Percentiles rank a stretch among this genome's conserved stretches.
Conservation (phyloP, 371 early-diverging fungal genomes). For the Mortierella sp. region DNA sequence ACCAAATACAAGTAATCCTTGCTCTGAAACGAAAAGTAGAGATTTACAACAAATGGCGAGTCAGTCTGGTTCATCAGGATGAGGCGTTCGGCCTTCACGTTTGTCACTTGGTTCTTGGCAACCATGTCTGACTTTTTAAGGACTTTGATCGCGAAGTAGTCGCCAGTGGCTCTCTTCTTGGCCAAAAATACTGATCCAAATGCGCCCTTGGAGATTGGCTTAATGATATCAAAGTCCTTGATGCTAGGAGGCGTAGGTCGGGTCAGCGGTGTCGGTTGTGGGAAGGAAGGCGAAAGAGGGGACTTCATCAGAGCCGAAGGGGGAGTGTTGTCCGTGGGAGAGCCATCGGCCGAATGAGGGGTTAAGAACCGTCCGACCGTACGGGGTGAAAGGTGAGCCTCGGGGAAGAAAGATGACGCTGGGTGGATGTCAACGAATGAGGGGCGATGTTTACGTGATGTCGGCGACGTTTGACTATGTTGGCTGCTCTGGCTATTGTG, state of each 20-base stretch:
- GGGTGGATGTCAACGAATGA: conserved; percentile 55
- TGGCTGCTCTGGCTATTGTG: conserved; percentile 16
- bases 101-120: conserved; percentile 92
- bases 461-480: not conserved
- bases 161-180: conserved; percentile 86
- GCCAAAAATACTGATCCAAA: conserved; percentile 93
- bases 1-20: conserved; percentile 93
- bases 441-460: conserved; percentile 45
- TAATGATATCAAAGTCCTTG: conserved; percentile 93
- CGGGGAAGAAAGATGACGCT: conserved; percentile 45
- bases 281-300: conserved; percentile 60
- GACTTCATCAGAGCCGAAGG: conserved; percentile 42
- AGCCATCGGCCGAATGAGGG: conserved; percentile 46
- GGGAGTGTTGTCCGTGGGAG: conserved; percentile 38
- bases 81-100: conserved; percentile 91
- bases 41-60: conserved; percentile 93
- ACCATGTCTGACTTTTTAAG: conserved; percentile 92
- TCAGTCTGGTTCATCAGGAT: conserved; percentile 88
- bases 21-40: conserved; percentile 95
- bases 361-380: conserved; percentile 31
- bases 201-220: conserved; percentile 93
- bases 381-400: conserved; percentile 46
- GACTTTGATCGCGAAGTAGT: conserved; percentile 92
- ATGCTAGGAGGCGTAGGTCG: conserved; percentile 78
- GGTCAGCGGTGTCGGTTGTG: conserved; percentile 59